phyloP scores from a whole-genome alignment of 139 green algal genomes.

The Closterium sp. region DNA sequence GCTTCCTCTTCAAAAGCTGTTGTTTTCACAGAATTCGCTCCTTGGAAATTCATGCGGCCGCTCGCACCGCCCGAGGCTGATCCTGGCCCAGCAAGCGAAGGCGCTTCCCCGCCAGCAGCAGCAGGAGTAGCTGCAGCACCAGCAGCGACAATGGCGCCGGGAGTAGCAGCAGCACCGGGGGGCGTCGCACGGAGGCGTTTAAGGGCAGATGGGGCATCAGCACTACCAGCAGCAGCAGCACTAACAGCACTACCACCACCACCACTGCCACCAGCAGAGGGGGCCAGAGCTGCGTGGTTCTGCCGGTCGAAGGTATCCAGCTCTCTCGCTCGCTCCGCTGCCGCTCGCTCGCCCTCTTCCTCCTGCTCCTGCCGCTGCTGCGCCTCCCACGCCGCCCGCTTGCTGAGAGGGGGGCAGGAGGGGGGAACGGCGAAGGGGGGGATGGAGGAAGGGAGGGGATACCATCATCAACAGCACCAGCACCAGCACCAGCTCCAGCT shows the following conservation, averaged over 20 bases:
- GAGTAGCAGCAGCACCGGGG: neutral
- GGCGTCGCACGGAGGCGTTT: neutral
- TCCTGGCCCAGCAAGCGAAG: neutral
- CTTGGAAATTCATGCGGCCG: conserved; percentile 31
- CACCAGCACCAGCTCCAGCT: too few relatives aligned
- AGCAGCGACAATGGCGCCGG: neutral
- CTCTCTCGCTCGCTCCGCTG: conserved; percentile 18
- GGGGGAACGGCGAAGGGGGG: too few relatives aligned
- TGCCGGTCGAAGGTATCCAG: conserved; percentile 47
- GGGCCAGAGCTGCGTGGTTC: conserved; percentile 23
- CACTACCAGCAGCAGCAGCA: neutral
- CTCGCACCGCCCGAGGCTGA: neutral
- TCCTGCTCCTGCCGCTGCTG: conserved; percentile 36
- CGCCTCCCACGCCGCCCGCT: conserved; percentile 27
- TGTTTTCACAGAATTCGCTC: conserved; percentile 46
- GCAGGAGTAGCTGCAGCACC: neutral
- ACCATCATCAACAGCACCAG: too few relatives aligned
- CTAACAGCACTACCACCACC: neutral
- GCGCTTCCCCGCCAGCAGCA: neutral
- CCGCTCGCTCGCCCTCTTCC: neutral
- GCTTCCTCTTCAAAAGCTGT: conserved; percentile 53
- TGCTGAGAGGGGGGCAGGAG: conserved; percentile 16
- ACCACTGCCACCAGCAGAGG: neutral
- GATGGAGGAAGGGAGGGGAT: too few relatives aligned
- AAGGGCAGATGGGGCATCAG: neutral